Base-by-base conservation (phyloP, 2,329 filamentous ascomycete species). In the Stenocarpella maydis region DNA sequence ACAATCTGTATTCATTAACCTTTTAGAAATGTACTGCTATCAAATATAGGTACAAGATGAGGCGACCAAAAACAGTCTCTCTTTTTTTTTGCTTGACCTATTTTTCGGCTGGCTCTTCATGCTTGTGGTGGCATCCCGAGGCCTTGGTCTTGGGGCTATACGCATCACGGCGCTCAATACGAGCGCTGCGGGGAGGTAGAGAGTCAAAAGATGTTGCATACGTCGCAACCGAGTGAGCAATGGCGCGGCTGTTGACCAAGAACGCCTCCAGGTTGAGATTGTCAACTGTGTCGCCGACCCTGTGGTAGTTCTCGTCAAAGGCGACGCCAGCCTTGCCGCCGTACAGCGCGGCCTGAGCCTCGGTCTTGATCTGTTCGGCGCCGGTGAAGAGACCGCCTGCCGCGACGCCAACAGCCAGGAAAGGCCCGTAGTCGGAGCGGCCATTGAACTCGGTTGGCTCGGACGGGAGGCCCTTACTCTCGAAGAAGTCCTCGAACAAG, bases 301-400 rank as follows among this genome's bases (percentile, higher is more conserved):
- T 73, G 77, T 86, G 81, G 77, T 85, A 83, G 80, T 83, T 81
- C 74, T 80, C 73, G 70, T 86, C 80, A 73, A 82, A 82, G 61
- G 82, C 77, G 31, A 82, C 78, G 70, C 83, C 89, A 12, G 85
- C 88, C 73, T 84, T 79, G 24, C 90, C 90, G 14, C 90, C 90
- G 72, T 91, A 92, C 74, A 87, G 78, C 43, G 80, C 81, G 0
- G 82, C 86, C 75, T 92, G 86, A 49, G 85, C 84, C 37, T 82
- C 80, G 0, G 80, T 83, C 78, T 86, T 87, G 72, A 78, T 74
- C 75, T 84, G 86, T 78, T 88, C 88, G 15, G 77, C 77, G 66
- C 82, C 78, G 10, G 90, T 92, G 74, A 90, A 91, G 69, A 93
- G 83, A 15, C 91, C 91, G 31, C 91, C 91, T 0, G 87, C 86